phyloP scores from a whole-genome alignment of 2,329 filamentous ascomycete species.

The Sarocladiaceae sp. region DNA sequence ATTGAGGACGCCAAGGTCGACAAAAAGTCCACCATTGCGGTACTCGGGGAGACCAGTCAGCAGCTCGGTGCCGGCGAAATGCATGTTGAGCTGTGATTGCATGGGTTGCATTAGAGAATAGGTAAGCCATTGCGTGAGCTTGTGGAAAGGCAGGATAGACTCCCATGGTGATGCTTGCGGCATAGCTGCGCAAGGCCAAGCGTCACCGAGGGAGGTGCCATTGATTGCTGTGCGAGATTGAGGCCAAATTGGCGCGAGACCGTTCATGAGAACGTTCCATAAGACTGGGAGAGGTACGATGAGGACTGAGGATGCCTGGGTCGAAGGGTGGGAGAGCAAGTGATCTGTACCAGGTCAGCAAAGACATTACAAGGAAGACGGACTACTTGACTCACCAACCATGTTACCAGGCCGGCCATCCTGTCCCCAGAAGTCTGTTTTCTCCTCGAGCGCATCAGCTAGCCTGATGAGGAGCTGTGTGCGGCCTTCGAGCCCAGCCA shows the following conservation, averaged over 20 bases:
- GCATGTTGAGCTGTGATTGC: conserved; percentile 72
- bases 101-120: conserved; percentile 94
- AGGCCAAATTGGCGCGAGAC: conserved; percentile 85
- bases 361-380: background rate
- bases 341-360: conserved; percentile 61
- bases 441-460: conserved; percentile 67
- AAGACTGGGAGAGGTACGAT: conserved; percentile 83
- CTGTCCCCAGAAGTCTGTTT: conserved; percentile 77
- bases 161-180: conserved; percentile 66
- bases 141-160: conserved; percentile 86
- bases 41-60: conserved; percentile 90
- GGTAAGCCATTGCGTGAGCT: conserved; percentile 89
- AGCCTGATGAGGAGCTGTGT: conserved; percentile 74
- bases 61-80: conserved; percentile 76
- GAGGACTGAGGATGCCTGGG: conserved; percentile 81
- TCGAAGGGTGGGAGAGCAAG: conserved; percentile 86
- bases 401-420: conserved; percentile 89
- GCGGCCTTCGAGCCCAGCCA: conserved; percentile 82
- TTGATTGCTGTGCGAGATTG: conserved; percentile 80
- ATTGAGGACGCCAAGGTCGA: conserved; percentile 77
- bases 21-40: conserved; percentile 82
- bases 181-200: conserved; percentile 86
- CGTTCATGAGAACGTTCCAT: conserved; percentile 88
- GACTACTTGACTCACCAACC: conserved; percentile 59
- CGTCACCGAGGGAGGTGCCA: conserved; percentile 82